A percentile compares a stretch with the other conserved stretches of the same genome.
phyloP scores from a whole-genome alignment of 768 basidiomycete species.

The Russula lepida region DNA sequence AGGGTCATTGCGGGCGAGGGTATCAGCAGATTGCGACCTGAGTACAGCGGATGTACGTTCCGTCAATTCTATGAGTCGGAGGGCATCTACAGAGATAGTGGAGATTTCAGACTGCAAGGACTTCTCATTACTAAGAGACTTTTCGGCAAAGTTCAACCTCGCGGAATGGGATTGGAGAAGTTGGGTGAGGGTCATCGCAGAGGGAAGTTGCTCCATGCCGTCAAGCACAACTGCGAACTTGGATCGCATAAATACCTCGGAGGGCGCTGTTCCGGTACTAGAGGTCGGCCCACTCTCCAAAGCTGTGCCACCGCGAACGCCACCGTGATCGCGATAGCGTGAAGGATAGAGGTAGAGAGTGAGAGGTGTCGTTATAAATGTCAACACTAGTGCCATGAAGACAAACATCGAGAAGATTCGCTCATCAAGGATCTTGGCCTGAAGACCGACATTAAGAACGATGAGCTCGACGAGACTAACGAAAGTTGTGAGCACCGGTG shows the following conservation, averaged over 20 bases:
- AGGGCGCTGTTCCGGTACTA: background rate
- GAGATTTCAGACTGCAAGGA: no score
- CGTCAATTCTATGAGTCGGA: conserved; percentile 85
- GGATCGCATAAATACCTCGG: conserved; percentile 39
- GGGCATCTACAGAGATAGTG: conserved; percentile 53
- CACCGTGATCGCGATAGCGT: conserved; percentile 38
- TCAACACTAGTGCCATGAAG: conserved; percentile 64
- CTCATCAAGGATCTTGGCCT: conserved; percentile 52
- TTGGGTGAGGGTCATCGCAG: conserved; percentile 74
- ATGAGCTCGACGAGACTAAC: conserved; percentile 74
- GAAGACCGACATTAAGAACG: conserved; percentile 80
- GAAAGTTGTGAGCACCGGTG: background rate
- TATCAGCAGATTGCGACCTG: conserved; percentile 67
- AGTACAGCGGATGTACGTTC: conserved; percentile 84
- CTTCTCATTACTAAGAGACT: background rate
- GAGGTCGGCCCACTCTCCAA: conserved; percentile 12
- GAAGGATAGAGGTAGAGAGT: conserved; percentile 72
- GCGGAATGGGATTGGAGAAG: conserved; percentile 43
- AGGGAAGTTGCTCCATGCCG: conserved; percentile 70
- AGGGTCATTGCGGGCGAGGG: conserved; percentile 61
- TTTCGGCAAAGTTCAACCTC: background rate
- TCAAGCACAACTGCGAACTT: conserved; percentile 71
- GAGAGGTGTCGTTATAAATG: conserved; percentile 79
- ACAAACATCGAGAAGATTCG: conserved; percentile 88
- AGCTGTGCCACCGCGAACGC: conserved; percentile 25